Evolutionary conservation across 768 basidiomycete genomes (phyloP).

Genomic region (Mycena polygramma): DNA sequence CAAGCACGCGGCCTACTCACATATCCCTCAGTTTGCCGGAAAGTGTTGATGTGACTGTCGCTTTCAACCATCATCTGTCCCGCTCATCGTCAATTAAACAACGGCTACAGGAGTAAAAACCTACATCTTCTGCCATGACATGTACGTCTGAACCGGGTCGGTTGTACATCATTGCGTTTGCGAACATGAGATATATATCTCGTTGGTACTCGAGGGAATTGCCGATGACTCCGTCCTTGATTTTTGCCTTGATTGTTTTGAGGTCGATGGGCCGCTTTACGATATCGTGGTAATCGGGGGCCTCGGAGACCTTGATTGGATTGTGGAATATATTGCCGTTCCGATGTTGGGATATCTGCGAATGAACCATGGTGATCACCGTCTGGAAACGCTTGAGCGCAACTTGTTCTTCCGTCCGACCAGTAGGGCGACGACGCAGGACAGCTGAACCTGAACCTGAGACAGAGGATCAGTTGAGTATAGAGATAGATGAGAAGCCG

Average conservation of each 20-base stretch:
- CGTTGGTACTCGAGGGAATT: constrained; percentile 91
- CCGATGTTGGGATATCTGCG: constrained; percentile 86
- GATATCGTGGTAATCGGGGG: constrained; percentile 92
- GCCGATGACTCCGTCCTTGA: constrained; percentile 86
- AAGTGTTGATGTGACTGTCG: constrained; percentile 73
- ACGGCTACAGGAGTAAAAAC: constrained; percentile 41
- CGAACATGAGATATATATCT: constrained; percentile 94
- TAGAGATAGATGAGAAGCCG: background rate
- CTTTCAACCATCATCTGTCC: constrained; percentile 82
- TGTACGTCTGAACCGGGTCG: constrained; percentile 88
- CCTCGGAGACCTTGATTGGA: constrained; percentile 89
- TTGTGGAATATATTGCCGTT: constrained; percentile 93
- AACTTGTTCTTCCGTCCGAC: constrained; percentile 61
- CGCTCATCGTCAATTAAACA: constrained; percentile 7
- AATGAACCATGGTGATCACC: constrained; percentile 84
- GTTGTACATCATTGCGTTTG: constrained; percentile 98
- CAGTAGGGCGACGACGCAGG: constrained; percentile 50
- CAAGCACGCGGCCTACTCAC: constrained; percentile 55
- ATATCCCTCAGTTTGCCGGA: constrained; percentile 83
- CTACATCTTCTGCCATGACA: constrained; percentile 91
- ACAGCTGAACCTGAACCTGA: constrained; percentile 33
- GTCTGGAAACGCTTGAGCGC: constrained; percentile 83
- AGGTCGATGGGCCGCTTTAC: constrained; percentile 97
- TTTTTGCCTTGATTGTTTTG: constrained; percentile 89
- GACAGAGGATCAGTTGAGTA: constrained; percentile 19